A percentile compares a stretch with the other conserved stretches of the same genome.
These are phyloP conservation scores for Leptomonas seymouri DNA, from an alignment of 208 protist species.

Conservation along the genomic window DNA sequence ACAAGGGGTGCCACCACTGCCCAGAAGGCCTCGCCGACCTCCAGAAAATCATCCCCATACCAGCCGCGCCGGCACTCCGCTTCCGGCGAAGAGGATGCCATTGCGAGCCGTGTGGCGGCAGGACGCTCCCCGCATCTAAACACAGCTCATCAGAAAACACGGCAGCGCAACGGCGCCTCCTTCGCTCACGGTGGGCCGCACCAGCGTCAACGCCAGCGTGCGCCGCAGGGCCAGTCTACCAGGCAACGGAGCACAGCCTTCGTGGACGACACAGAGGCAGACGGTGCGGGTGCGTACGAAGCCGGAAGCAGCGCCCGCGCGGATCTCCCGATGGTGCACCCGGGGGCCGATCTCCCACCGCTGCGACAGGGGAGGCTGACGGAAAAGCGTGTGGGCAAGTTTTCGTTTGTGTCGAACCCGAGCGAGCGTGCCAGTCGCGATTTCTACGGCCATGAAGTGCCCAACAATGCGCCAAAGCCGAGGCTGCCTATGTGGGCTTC, in stretches of 20 bases:
- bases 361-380: constrained; percentile 2
- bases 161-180: not conserved
- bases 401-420: constrained; percentile 55
- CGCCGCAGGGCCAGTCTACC: not conserved
- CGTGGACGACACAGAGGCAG: not conserved
- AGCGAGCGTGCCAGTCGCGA: constrained; percentile 19
- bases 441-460: constrained; percentile 40
- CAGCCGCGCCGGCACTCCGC: not conserved
- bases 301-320: not conserved
- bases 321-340: constrained; percentile 18
- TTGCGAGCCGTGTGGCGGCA: not conserved
- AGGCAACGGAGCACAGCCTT: not conserved
- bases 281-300: not conserved
- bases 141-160: constrained; percentile 3
- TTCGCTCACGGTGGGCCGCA: not conserved
- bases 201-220: not conserved
- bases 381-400: constrained; percentile 27
- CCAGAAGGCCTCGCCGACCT: not conserved
- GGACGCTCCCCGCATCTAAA: constrained; percentile 10
- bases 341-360: constrained; percentile 1
- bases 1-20: not conserved
- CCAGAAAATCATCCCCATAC: not conserved
- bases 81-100: not conserved
- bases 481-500: constrained; percentile 73
- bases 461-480: constrained; percentile 68